Percentiles rank a stretch among this genome's conserved stretches.
Evolutionary conservation across 768 basidiomycete species (phyloP).

Genomic region (Suillus discolor): DNA sequence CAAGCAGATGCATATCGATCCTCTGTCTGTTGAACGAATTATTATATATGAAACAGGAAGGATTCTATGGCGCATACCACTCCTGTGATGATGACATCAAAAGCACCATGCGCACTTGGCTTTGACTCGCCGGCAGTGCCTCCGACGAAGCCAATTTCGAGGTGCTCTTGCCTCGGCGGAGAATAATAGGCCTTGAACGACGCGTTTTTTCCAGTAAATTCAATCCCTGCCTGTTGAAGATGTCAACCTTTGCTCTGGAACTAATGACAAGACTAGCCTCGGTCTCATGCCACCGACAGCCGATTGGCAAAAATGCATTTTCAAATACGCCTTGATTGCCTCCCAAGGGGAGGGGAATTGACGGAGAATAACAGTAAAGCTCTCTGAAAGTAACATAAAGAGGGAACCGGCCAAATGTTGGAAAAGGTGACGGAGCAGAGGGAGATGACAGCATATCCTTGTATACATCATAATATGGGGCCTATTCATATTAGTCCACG

Average conservation of each 20-base stretch:
- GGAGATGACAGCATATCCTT: slow-evolving; percentile 36
- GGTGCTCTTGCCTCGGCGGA: slow-evolving; percentile 30
- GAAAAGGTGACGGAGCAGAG: slow-evolving; percentile 37
- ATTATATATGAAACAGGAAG: slow-evolving; percentile 11
- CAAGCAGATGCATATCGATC: slow-evolving; percentile 50
- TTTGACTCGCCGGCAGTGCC: neutral
- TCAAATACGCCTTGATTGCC: slow-evolving; percentile 38
- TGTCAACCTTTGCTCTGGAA: neutral
- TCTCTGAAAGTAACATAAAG: slow-evolving; percentile 53
- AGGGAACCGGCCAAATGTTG: slow-evolving; percentile 43
- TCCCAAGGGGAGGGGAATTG: slow-evolving; percentile 36
- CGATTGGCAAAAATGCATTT: slow-evolving; percentile 51
- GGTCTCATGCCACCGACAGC: slow-evolving; percentile 35
- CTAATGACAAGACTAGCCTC: slow-evolving; percentile 22
- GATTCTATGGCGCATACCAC: slow-evolving; percentile 39
- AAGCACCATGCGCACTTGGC: slow-evolving; percentile 22
- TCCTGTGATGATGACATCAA: slow-evolving; percentile 57
- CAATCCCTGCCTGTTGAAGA: slow-evolving; percentile 27
- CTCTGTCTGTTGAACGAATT: slow-evolving; percentile 42
- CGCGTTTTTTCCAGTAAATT: slow-evolving; percentile 34
- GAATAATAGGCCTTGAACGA: slow-evolving; percentile 43
- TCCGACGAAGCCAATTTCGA: slow-evolving; percentile 15
- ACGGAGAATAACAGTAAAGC: slow-evolving; percentile 42
- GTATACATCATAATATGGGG: slow-evolving; percentile 42
- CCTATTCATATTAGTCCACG: slow-evolving; percentile 29